Evolutionary conservation across 192 early-diverging fungal genomes (phyloP).

Genomic region (Diversispora eburnea): DNA sequence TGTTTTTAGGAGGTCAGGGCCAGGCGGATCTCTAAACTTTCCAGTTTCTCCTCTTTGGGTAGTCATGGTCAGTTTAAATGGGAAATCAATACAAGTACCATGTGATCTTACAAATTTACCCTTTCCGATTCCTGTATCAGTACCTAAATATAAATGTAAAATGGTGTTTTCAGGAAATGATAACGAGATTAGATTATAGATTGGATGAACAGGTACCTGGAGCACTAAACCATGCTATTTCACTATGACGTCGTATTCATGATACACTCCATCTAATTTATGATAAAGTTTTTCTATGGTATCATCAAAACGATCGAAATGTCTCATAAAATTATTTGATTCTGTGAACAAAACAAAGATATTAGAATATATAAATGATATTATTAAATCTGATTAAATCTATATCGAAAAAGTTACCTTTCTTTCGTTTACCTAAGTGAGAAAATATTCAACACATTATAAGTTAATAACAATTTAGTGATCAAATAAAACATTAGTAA

Average conservation of each 20-base stretch:
- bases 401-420: neutral
- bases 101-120: neutral
- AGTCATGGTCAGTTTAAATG: neutral
- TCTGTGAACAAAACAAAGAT: conserved; percentile 6
- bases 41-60: neutral
- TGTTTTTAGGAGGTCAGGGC: neutral
- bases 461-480: no score
- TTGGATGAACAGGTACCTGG: neutral
- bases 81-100: neutral
- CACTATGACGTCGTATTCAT: neutral
- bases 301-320: neutral
- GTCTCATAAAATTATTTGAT: neutral
- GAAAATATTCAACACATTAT: neutral
- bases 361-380: neutral
- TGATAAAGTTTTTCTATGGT: neutral
- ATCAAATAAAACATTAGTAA: no score
- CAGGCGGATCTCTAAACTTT: conserved; percentile 1
- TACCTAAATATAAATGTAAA: conserved; percentile 1
- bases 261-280: neutral
- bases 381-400: neutral
- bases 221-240: neutral
- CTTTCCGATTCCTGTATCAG: neutral
- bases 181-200: neutral
- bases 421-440: neutral
- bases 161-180: neutral